phyloP scores from a whole-genome alignment of 1,139 yeast genomes.

The Sporopachydermia cereana region DNA sequence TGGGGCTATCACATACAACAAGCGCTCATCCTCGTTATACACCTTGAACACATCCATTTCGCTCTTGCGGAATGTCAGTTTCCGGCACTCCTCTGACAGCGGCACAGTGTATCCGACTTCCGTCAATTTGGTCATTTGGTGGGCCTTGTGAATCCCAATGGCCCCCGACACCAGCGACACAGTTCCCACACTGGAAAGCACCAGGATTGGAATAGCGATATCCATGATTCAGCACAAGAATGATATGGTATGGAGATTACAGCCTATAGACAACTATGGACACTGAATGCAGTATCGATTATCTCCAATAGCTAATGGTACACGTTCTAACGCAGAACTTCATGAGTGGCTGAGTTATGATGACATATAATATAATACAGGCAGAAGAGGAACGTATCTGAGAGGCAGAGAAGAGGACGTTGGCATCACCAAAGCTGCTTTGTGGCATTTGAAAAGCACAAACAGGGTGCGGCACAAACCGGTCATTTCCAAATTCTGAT shows the following conservation, averaged over 20 bases:
- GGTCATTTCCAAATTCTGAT: constrained; percentile 60
- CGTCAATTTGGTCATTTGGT: not conserved
- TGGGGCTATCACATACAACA: not conserved
- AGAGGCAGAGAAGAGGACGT: too few species aligned
- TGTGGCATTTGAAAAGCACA: not conserved
- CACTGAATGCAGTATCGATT: too few species aligned
- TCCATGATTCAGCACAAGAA: constrained; percentile 4
- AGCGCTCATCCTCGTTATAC: not conserved
- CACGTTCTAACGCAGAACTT: too few species aligned
- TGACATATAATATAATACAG: too few species aligned
- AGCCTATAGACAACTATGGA: too few species aligned
- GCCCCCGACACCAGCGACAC: constrained; percentile 1
- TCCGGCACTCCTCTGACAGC: not conserved
- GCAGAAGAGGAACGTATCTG: too few species aligned
- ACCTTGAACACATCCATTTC: not conserved
- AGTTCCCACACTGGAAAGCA: constrained; percentile 2
- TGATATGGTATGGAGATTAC: too few species aligned
- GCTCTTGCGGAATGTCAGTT: not conserved
- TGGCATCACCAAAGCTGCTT: too few species aligned
- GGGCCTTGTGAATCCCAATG: constrained; percentile 5
- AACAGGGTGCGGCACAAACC: too few species aligned
- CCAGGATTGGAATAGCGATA: constrained; percentile 2
- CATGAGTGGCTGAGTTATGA: too few species aligned
- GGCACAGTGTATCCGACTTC: not conserved
- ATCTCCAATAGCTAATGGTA: too few species aligned